Conservation (phyloP, 257 asterid species). For the Solanum virginianum region DNA sequence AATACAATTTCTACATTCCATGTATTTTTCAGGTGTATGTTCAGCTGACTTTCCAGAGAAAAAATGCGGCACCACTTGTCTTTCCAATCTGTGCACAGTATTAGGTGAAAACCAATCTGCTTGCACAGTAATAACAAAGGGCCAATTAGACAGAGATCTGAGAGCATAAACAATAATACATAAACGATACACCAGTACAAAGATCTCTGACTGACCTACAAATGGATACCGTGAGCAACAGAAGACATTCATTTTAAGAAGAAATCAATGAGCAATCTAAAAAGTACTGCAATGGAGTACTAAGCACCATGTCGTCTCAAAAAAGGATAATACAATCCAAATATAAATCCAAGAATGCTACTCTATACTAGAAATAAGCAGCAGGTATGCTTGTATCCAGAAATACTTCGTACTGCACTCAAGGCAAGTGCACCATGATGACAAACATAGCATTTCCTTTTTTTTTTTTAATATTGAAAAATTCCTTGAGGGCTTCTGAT, state of each 20-base stretch:
- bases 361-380: background rate
- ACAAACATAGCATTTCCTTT: background rate
- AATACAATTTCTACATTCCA: slow-evolving; percentile 73
- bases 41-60: slow-evolving; percentile 85
- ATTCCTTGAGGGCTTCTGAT: background rate
- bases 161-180: background rate
- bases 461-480: background rate
- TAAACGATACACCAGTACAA: background rate
- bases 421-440: background rate
- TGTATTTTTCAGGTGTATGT: slow-evolving; percentile 84
- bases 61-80: slow-evolving; percentile 99
- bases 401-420: background rate
- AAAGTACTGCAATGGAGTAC: background rate
- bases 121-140: slow-evolving; percentile 3
- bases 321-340: background rate
- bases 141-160: background rate
- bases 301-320: background rate
- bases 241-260: background rate
- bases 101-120: slow-evolving; percentile 97
- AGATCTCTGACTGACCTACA: background rate
- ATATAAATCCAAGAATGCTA: background rate
- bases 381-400: background rate
- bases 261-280: background rate
- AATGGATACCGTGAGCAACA: background rate
- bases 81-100: slow-evolving; percentile 95